Evolutionary conservation across 306 rosid species (phyloP), one percentile per base, ranked within the genome.

Genomic region (apple (Malus domestica)): DNA sequence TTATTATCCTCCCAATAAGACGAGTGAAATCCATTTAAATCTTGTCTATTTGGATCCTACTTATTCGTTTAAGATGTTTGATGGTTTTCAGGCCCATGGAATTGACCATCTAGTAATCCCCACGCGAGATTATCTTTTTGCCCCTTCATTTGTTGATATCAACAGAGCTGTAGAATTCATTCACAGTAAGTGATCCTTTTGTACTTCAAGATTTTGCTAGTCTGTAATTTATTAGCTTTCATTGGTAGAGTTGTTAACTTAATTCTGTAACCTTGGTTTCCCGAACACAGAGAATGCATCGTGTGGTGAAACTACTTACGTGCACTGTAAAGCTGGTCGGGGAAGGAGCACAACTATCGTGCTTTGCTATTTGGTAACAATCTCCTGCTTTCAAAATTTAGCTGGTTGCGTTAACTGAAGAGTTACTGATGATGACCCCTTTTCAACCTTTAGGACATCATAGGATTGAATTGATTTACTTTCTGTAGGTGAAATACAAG

Each of bases 281-380:
- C 27, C 63, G 29, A 57, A 72, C 72, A 46, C 82, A 95, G 98
- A 72, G 71, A 90, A 95, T 71, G 89, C 88, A 60, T 71, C 78
- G 8, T 82, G 83, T 58, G 97, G 97, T 52, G 88, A 83, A 86
- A 90, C 93, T 27, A 92, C 97, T 44, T 95, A 95, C 79, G 98
- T 95, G 75, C 98, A 95, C 77, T 95, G 98, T 88, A 95, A 95
- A 89, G 98, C 97, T 66, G 98, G 98, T 67, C 85, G 97, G 11
- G 98, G 98, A 60, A 89, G 97, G 89, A 95, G 98, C 83, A 95
- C 98, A 16, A 95, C 98, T 71, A 86, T 95, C 72, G 97, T 95
- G 79, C 98, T 95, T 57, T 95, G 98, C 77, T 95, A 92, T 89
- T 85, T 95, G 98, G 97, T 95, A 90, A 83, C 62, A 59, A 69